These are phyloP conservation scores for Colletotrichum musae DNA, from an alignment of 2,329 filamentous ascomycete genomes.

Conservation along the genomic window DNA sequence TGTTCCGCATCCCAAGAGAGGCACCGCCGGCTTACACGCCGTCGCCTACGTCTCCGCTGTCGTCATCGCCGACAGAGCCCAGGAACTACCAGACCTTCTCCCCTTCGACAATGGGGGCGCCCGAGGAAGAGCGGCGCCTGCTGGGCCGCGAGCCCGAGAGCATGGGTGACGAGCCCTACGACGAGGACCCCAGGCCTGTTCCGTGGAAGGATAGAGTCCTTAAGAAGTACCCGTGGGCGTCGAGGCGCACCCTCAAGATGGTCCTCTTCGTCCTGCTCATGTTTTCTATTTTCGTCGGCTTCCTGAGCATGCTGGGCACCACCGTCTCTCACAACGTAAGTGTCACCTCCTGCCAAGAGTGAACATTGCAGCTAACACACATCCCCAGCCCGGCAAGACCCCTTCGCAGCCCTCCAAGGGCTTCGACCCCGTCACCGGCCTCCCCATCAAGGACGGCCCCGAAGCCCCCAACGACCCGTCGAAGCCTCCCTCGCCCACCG, in stretches of 20 bases:
- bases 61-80: conserved; percentile 49
- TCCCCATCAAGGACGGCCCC: conserved; percentile 34
- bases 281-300: conserved; percentile 50
- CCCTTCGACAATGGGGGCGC: conserved; percentile 55
- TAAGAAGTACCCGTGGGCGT: conserved; percentile 30
- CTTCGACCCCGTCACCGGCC: conserved; percentile 34
- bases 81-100: conserved; percentile 62
- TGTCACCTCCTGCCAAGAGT: conserved; percentile 6
- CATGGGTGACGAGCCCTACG: conserved; percentile 55
- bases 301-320: conserved; percentile 46
- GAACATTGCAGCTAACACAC: conserved; percentile 10
- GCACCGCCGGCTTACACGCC: conserved; percentile 68
- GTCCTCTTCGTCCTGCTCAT: conserved; percentile 51
- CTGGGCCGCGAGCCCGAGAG: conserved; percentile 61
- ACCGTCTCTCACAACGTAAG: conserved; percentile 49
- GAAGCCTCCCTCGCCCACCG: conserved; percentile 13
- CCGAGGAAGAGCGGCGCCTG: conserved; percentile 59
- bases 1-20: conserved; percentile 49
- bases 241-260: conserved; percentile 48
- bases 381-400: conserved; percentile 9
- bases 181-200: conserved; percentile 22
- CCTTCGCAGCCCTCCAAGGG: conserved; percentile 28
- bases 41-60: conserved; percentile 47
- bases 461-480: conserved; percentile 17
- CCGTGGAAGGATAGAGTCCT: conserved; percentile 46